phyloP scores from a whole-genome alignment of 2,329 filamentous ascomycete genomes.

The Verticillium nonalfalfae region DNA sequence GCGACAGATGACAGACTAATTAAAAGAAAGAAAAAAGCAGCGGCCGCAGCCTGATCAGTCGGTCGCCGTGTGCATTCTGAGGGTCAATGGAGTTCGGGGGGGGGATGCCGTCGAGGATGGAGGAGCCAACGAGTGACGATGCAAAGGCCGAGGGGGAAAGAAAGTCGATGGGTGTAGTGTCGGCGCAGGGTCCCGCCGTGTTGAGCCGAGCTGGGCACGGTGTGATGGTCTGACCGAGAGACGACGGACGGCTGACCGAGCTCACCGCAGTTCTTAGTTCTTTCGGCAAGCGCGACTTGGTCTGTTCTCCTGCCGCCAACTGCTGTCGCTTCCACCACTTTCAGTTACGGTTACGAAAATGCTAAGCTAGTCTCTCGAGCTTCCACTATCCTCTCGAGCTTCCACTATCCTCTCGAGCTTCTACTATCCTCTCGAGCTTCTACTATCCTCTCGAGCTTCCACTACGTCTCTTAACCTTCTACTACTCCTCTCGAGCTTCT shows the following conservation, averaged over 20 bases:
- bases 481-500: neutral
- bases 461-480: neutral
- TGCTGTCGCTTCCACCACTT: neutral
- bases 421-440: too few relatives aligned
- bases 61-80: neutral
- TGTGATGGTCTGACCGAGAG: neutral
- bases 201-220: neutral
- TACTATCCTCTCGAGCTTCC: too few relatives aligned
- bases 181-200: neutral
- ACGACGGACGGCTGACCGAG: neutral
- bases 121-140: neutral
- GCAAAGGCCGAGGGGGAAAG: neutral
- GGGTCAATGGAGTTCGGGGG: neutral
- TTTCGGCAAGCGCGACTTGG: neutral
- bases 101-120: neutral
- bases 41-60: neutral
- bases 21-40: neutral
- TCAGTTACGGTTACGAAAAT: too few relatives aligned
- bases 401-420: too few relatives aligned
- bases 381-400: too few relatives aligned
- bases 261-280: neutral
- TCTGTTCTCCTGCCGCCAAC: too few relatives aligned
- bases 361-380: too few relatives aligned
- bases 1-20: too few relatives aligned
- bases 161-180: neutral